Conservation (phyloP, 202 grass and related monocot genomes). For the Eragrostis tef region DNA sequence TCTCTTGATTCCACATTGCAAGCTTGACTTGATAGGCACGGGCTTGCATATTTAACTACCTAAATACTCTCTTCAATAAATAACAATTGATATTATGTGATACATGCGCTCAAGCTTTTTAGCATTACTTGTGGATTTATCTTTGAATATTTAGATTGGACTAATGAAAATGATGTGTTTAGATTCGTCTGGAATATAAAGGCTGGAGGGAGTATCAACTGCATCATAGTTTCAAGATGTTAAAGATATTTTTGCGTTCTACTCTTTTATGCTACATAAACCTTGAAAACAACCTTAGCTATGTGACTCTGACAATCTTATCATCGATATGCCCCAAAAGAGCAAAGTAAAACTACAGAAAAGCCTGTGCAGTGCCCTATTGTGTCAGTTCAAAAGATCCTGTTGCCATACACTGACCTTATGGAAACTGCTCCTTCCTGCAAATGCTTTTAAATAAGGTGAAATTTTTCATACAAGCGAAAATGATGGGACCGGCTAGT, state of each 20-base stretch:
- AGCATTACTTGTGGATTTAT: neutral
- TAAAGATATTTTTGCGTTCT: constrained; percentile 13
- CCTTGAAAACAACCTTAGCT: constrained; percentile 29
- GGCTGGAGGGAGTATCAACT: neutral
- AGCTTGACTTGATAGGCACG: constrained; percentile 3
- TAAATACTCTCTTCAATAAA: neutral
- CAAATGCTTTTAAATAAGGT: neutral
- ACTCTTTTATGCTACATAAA: neutral
- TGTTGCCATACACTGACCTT: neutral
- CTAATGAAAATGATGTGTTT: neutral
- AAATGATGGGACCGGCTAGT: neutral
- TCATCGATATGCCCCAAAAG: constrained; percentile 1
- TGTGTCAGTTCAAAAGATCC: neutral
- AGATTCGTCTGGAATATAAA: neutral
- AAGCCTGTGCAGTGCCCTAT: neutral
- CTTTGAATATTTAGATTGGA: neutral
- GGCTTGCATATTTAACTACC: constrained; percentile 29
- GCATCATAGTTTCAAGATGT: constrained; percentile 5
- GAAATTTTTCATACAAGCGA: neutral
- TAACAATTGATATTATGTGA: neutral
- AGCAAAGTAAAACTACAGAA: constrained; percentile 25
- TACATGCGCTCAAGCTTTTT: neutral
- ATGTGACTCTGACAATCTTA: constrained; percentile 15
- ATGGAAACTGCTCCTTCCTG: too few relatives aligned
- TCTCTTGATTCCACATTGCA: constrained; percentile 27